A percentile compares a stretch with the other conserved stretches of the same genome.
Conservation (phyloP, 805 yeast species). For the Pichia sporocuriosa region DNA sequence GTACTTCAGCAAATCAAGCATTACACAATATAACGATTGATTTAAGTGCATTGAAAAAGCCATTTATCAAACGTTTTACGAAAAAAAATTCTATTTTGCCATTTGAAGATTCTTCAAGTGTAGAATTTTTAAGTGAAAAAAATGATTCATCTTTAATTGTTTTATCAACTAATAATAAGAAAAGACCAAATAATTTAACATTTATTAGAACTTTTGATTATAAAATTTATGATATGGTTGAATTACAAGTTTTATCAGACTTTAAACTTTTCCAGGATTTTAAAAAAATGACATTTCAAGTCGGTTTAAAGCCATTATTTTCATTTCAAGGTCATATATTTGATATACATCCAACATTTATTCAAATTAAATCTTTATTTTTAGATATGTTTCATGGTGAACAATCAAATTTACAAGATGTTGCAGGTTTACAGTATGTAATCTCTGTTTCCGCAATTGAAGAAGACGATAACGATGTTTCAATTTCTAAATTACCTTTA, state of each 20-base stretch:
- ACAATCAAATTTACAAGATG: constrained; percentile 75
- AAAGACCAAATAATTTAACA: constrained; percentile 86
- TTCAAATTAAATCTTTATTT: constrained; percentile 81
- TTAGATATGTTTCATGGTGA: constrained; percentile 88
- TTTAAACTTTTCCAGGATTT: constrained; percentile 74
- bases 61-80: constrained; percentile 76
- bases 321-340: constrained; percentile 88
- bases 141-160: constrained; percentile 86
- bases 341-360: constrained; percentile 80
- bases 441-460: constrained; percentile 73
- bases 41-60: constrained; percentile 84
- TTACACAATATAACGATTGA: constrained; percentile 88
- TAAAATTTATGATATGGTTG: constrained; percentile 91
- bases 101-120: constrained; percentile 77
- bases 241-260: constrained; percentile 64
- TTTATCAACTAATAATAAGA: constrained; percentile 72
- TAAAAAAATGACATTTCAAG: constrained; percentile 67
- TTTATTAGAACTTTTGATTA: constrained; percentile 86
- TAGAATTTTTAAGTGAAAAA: constrained; percentile 93
- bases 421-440: constrained; percentile 89
- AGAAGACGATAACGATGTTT: constrained; percentile 67
- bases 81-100: constrained; percentile 88
- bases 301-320: constrained; percentile 93
- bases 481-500: constrained; percentile 54
- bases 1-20: constrained; percentile 68